Evolutionary conservation across 805 yeast genomes (phyloP).

Genomic region (Ogataea nonfermentans): DNA sequence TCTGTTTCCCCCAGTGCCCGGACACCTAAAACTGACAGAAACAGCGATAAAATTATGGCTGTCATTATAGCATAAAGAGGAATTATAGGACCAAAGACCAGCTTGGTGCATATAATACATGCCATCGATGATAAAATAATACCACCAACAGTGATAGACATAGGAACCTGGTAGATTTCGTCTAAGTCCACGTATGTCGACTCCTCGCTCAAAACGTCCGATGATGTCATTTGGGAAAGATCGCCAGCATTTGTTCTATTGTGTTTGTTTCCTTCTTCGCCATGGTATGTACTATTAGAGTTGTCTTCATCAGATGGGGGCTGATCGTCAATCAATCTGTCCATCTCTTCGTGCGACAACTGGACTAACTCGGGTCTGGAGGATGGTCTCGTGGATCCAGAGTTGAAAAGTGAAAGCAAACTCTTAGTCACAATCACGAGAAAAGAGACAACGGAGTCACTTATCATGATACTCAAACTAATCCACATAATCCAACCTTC

Average conservation of each 20-base stretch:
- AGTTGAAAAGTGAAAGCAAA: slow-evolving; percentile 10
- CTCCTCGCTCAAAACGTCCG: not conserved
- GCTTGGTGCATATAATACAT: slow-evolving; percentile 62
- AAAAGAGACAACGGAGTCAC: slow-evolving; percentile 84
- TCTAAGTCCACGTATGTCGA: slow-evolving; percentile 33
- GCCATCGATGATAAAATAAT: slow-evolving; percentile 60
- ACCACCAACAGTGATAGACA: slow-evolving; percentile 53
- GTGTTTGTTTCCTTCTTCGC: slow-evolving; percentile 10
- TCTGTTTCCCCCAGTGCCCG: slow-evolving; percentile 97
- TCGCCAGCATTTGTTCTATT: not conserved
- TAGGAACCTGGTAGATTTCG: slow-evolving; percentile 48
- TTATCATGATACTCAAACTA: slow-evolving; percentile 88
- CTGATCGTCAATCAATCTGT: slow-evolving; percentile 11
- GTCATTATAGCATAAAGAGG: slow-evolving; percentile 68
- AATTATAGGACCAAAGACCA: slow-evolving; percentile 67
- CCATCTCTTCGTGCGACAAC: slow-evolving; percentile 4
- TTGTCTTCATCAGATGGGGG: slow-evolving; percentile 24
- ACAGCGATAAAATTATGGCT: slow-evolving; percentile 72
- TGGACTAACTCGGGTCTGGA: slow-evolving; percentile 1
- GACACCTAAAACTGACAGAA: slow-evolving; percentile 83
- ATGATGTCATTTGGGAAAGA: not conserved
- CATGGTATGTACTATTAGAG: slow-evolving; percentile 24
- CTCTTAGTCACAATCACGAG: slow-evolving; percentile 55
- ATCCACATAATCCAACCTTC: slow-evolving; percentile 99
- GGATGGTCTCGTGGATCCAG: not conserved